These are phyloP conservation scores for Berberis thunbergii DNA, from an alignment of 164 flowering plant genomes.

Conservation along the genomic window DNA sequence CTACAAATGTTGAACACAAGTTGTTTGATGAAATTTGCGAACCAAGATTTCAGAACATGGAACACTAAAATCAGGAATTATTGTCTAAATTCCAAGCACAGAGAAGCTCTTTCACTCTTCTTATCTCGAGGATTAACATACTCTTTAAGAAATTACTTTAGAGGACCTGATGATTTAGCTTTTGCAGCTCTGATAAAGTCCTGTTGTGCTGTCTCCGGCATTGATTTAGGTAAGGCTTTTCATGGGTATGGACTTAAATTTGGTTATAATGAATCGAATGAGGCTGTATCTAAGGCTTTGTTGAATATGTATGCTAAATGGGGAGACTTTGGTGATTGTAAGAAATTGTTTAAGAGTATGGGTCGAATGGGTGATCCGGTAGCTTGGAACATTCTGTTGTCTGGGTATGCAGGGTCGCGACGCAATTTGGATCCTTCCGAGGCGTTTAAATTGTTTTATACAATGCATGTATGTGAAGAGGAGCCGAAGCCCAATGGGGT, in stretches of 20 bases:
- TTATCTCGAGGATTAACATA: background rate
- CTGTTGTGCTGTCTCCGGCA: constrained; percentile 34
- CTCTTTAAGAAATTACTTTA: background rate
- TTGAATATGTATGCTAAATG: constrained; percentile 82
- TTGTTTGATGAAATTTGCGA: constrained; percentile 9
- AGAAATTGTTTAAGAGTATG: constrained; percentile 34
- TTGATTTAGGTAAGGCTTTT: constrained; percentile 39
- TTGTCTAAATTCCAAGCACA: constrained; percentile 9
- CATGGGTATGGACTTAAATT: constrained; percentile 43
- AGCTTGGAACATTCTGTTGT: constrained; percentile 60
- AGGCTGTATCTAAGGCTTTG: constrained; percentile 40
- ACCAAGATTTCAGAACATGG: constrained; percentile 11
- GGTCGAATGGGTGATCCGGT: constrained; percentile 36
- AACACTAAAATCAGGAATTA: constrained; percentile 8
- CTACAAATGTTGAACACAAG: background rate
- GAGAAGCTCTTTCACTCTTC: constrained; percentile 11
- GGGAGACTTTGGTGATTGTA: constrained; percentile 36
- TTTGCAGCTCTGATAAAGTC: constrained; percentile 50
- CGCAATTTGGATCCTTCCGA: constrained; percentile 15
- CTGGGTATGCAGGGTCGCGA: constrained; percentile 45
- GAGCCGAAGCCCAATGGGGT: constrained; percentile 45
- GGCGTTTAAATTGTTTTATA: constrained; percentile 33
- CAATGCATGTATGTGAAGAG: constrained; percentile 27
- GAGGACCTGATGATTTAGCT: constrained; percentile 20
- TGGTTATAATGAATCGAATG: constrained; percentile 36